Percentiles rank a stretch among this genome's conserved stretches.
These are phyloP conservation scores for Effrenium voratum DNA, from an alignment of 73 alveolate genomes.

Conservation along the genomic window DNA sequence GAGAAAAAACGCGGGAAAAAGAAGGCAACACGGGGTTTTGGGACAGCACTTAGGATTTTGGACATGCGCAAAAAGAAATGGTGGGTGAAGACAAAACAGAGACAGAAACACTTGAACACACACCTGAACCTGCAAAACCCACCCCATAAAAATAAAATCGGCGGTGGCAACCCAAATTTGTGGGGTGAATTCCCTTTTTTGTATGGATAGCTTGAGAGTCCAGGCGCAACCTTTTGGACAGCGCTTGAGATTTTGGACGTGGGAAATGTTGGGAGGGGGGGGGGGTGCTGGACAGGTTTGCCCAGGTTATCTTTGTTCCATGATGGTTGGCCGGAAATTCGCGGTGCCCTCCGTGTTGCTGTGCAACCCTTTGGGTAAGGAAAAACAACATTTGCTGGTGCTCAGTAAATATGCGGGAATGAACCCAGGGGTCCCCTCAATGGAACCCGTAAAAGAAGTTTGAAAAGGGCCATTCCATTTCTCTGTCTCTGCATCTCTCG, in stretches of 20 bases:
- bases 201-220: too few relatives aligned
- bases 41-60: not conserved
- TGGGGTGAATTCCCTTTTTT: too few relatives aligned
- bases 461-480: not conserved
- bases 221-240: too few relatives aligned
- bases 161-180: too few relatives aligned
- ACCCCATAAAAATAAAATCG: not conserved
- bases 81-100: not conserved
- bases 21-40: not conserved
- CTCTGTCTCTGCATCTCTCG: not conserved
- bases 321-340: too few relatives aligned
- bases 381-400: not conserved
- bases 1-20: too few relatives aligned
- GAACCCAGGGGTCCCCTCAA: not conserved
- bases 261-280: too few relatives aligned
- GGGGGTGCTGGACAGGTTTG: too few relatives aligned
- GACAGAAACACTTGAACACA: not conserved
- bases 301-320: too few relatives aligned
- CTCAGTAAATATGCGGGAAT: not conserved
- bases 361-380: too few relatives aligned
- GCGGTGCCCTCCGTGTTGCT: too few relatives aligned
- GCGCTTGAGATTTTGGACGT: too few relatives aligned
- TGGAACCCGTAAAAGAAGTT: not conserved
- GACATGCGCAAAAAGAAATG: not conserved
- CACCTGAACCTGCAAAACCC: not conserved